These are phyloP conservation scores for Tolypocladium inflatum DNA, from an alignment of 2,329 filamentous ascomycete genomes.

Conservation along the genomic window DNA sequence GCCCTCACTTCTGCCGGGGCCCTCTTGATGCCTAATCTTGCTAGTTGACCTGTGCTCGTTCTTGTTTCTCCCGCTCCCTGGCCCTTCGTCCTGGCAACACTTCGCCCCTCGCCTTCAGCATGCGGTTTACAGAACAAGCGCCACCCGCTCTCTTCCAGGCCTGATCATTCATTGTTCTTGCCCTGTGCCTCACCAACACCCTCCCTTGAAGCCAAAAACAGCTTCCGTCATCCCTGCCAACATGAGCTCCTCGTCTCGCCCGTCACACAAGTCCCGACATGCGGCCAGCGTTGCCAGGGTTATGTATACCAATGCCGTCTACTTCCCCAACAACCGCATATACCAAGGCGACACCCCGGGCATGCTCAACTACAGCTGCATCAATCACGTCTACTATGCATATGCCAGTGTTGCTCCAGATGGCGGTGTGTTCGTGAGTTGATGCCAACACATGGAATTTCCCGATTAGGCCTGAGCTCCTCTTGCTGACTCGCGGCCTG, in stretches of 20 bases:
- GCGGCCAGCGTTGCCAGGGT: constrained; percentile 33
- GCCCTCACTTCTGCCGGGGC: constrained; percentile 1
- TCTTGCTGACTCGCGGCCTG: constrained; percentile 14
- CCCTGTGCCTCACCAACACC: not conserved
- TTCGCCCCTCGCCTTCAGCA: constrained; percentile 1
- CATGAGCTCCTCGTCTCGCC: constrained; percentile 33
- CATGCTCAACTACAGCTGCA: constrained; percentile 63
- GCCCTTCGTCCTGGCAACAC: constrained; percentile 6
- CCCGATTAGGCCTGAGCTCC: constrained; percentile 1
- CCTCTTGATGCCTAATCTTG: constrained; percentile 16
- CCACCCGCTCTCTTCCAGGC: not conserved
- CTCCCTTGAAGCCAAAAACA: not conserved
- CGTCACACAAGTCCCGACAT: constrained; percentile 35
- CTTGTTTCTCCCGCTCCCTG: constrained; percentile 2
- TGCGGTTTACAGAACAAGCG: constrained; percentile 8
- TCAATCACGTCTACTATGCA: constrained; percentile 76
- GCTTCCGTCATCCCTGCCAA: not conserved
- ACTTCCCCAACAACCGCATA: constrained; percentile 73
- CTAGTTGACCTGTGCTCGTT: not conserved
- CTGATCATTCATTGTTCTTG: not conserved
- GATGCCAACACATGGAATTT: constrained; percentile 1
- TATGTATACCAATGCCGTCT: constrained; percentile 65
- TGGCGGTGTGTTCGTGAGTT: constrained; percentile 64
- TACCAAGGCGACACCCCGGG: constrained; percentile 66
- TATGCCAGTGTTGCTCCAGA: constrained; percentile 67